Base-by-base conservation (phyloP, 768 basidiomycete genomes). In the Fomitopsis pulvina region DNA sequence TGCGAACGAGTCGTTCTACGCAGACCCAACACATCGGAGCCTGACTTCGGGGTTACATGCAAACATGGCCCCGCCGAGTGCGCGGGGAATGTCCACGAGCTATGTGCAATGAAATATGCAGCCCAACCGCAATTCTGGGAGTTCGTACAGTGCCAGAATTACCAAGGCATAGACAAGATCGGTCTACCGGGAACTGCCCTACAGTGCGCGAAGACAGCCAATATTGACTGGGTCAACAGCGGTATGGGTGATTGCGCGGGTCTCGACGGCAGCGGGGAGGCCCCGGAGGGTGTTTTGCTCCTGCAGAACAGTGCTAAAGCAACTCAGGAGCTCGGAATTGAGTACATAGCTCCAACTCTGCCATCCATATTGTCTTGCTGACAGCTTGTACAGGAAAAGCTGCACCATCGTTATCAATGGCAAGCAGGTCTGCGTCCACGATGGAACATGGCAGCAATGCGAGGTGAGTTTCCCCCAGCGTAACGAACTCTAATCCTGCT, bases 71-170 rank as follows among this genome's bases (percentile, higher is more conserved):
- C 70, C 4, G 65, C 75, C 46, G 93, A 97, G 66, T 96, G 93
- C 60, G 80, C 80, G 12, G 93, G 89, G 38, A 92, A 95, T 68
- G 80, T 92, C 16, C 87, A 96, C 52, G 83, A 96, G 62, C 73
- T 96, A 24, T 97, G 94, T 64, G 85, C 76, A 26, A 71, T 76
- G 48, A 80, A 81, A 62, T 73, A 88, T 53, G 69, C 76, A 21
- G 66, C 74, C 21, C 66, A 69, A 34, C 55, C 65, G n/a, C 70
- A 68, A 20, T 92, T 88, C 87, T 94, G 91, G 92, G 68, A 78
- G 45, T 93, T 91, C 57, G 71, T 92, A 20, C 81, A 79, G 52
- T 93, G 92, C 65, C 79, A 89, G 60, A 91, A 92, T 63, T 82
- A 72, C 56, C 72, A 80, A 56, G 85, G 79, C n/a, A 55, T 73